A percentile compares a stretch with the other conserved stretches of the same genome.
Evolutionary conservation across 2,329 filamentous ascomycete species (phyloP).

Genomic region (Pseudogymnoascus sp.): DNA sequence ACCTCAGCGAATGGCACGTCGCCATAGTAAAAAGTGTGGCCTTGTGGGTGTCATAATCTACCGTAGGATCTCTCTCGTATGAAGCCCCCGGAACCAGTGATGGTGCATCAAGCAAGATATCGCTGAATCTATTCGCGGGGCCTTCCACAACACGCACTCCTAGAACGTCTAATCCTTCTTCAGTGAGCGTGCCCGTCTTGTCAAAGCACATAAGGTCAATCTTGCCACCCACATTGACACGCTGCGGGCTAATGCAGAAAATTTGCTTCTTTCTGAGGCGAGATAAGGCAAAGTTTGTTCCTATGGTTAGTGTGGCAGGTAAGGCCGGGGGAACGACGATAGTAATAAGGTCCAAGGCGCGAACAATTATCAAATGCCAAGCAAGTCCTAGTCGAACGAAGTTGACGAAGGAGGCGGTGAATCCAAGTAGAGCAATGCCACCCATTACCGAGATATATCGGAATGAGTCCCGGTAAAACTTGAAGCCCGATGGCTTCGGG

Average conservation of each 20-base stretch:
- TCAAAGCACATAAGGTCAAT: slow-evolving; percentile 96
- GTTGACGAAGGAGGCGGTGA: slow-evolving; percentile 85
- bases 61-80: slow-evolving; percentile 50
- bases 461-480: slow-evolving; percentile 96
- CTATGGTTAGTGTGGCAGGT: slow-evolving; percentile 90
- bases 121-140: slow-evolving; percentile 58
- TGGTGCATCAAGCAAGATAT: slow-evolving; percentile 61
- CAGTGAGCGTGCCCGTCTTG: slow-evolving; percentile 96
- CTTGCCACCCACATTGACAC: slow-evolving; percentile 94
- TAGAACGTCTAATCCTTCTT: slow-evolving; percentile 90
- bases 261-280: slow-evolving; percentile 84
- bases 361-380: slow-evolving; percentile 85
- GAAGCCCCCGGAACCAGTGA: slow-evolving; percentile 46
- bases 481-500: slow-evolving; percentile 96
- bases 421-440: slow-evolving; percentile 74
- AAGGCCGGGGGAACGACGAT: slow-evolving; percentile 94
- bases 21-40: slow-evolving; percentile 90
- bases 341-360: slow-evolving; percentile 90
- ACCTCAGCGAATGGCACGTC: slow-evolving; percentile 85
- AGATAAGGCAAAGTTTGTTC: slow-evolving; percentile 86
- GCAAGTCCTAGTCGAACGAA: slow-evolving; percentile 77
- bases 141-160: slow-evolving; percentile 73
- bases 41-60: slow-evolving; percentile 53
- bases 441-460: slow-evolving; percentile 97
- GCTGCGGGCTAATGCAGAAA: slow-evolving; percentile 94